A percentile compares a stretch with the other conserved stretches of the same genome.
Evolutionary conservation across 345 rosid species (phyloP).

Genomic region (Bruguiera parviflora): DNA sequence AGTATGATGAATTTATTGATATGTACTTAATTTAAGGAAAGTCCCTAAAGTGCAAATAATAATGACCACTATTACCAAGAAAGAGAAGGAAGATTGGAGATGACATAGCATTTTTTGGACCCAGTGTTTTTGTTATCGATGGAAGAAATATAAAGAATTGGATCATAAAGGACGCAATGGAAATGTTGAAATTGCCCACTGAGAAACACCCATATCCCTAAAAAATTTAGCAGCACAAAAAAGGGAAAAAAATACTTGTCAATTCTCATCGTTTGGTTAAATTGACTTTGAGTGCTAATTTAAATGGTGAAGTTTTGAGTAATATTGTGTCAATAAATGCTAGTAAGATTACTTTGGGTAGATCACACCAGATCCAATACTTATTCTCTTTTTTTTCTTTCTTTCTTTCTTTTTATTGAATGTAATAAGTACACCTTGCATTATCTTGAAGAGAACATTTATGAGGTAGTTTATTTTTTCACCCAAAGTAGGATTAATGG

Average conservation of each 20-base stretch:
- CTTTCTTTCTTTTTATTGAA: too few species aligned
- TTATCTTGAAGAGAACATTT: not conserved
- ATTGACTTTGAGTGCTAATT: too few species aligned
- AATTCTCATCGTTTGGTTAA: too few species aligned
- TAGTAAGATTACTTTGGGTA: too few species aligned
- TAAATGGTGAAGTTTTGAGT: too few species aligned
- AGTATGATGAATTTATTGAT: not conserved
- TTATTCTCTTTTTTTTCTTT: not conserved
- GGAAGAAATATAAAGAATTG: not conserved
- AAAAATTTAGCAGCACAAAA: too few species aligned
- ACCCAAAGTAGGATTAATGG: not conserved
- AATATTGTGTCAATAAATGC: too few species aligned
- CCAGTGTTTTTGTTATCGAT: not conserved
- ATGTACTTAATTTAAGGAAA: not conserved
- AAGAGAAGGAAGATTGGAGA: not conserved
- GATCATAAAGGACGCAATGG: too few species aligned
- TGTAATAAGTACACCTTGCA: not conserved
- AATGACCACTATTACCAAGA: not conserved
- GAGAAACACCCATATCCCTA: too few species aligned
- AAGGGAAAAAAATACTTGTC: too few species aligned
- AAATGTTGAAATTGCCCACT: too few species aligned
- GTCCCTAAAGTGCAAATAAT: not conserved
- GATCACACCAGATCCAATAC: not conserved
- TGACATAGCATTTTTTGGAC: not conserved
- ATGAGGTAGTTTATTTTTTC: not conserved